Conservation (phyloP, 805 yeast species). For the Komagataella mondaviorum region DNA sequence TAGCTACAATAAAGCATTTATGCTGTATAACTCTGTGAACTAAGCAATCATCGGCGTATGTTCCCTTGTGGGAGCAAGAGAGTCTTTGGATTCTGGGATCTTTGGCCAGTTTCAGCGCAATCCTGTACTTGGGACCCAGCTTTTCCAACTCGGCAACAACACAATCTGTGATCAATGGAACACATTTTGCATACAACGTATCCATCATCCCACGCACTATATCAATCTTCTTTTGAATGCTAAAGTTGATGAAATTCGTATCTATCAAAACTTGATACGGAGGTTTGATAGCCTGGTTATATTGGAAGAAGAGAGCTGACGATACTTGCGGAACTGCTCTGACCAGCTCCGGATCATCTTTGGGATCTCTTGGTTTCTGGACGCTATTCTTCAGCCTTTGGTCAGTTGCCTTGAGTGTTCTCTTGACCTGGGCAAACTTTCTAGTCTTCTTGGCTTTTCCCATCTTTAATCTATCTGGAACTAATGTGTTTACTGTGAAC, state of each 20-base stretch:
- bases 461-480: slow-evolving; percentile 28
- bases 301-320: slow-evolving; percentile 89
- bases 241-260: slow-evolving; percentile 93
- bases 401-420: slow-evolving; percentile 65
- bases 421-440: slow-evolving; percentile 88
- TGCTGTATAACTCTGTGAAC: slow-evolving; percentile 91
- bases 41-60: slow-evolving; percentile 96
- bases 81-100: slow-evolving; percentile 86
- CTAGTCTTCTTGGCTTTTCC: slow-evolving; percentile 96
- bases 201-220: slow-evolving; percentile 97
- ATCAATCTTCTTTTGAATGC: slow-evolving; percentile 92
- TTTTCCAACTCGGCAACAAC: slow-evolving; percentile 97
- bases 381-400: slow-evolving; percentile 37
- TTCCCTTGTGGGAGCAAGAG: slow-evolving; percentile 87
- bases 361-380: slow-evolving; percentile 22
- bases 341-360: slow-evolving; percentile 50
- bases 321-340: slow-evolving; percentile 84
- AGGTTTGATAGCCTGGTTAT: slow-evolving; percentile 89
- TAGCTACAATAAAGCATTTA: slow-evolving; percentile 94
- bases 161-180: slow-evolving; percentile 92
- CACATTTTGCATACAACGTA: slow-evolving; percentile 84
- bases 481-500: not conserved
- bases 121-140: slow-evolving; percentile 87
- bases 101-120: slow-evolving; percentile 83
- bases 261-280: slow-evolving; percentile 94